These are phyloP conservation scores for Nothophoma quercina DNA, from an alignment of 2,329 filamentous ascomycete genomes.

Conservation along the genomic window DNA sequence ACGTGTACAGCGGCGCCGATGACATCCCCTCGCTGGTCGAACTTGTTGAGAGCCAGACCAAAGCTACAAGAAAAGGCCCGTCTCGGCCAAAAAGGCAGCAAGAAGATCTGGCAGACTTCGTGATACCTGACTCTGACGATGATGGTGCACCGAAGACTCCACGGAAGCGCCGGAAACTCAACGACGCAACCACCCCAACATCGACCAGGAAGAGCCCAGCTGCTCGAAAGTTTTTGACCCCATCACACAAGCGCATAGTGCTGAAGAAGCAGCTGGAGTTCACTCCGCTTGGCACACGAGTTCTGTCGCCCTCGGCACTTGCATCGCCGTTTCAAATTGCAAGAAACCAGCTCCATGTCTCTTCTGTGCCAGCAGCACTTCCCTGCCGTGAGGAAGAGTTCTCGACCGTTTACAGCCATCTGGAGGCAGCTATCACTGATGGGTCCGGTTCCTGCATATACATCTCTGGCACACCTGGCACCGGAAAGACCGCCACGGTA, in stretches of 20 bases:
- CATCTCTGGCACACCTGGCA: constrained; percentile 97
- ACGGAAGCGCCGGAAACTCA: constrained; percentile 58
- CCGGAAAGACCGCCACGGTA: constrained; percentile 96
- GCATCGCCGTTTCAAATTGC: constrained; percentile 92
- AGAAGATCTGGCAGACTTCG: constrained; percentile 55
- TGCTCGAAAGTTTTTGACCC: constrained; percentile 65
- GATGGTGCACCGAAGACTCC: constrained; percentile 54
- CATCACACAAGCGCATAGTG: constrained; percentile 72
- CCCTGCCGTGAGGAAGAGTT: constrained; percentile 95
- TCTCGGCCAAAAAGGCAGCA: constrained; percentile 41
- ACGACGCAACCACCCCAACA: constrained; percentile 53
- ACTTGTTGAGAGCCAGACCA: constrained; percentile 75
- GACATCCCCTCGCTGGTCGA: constrained; percentile 72
- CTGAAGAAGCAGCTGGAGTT: constrained; percentile 93
- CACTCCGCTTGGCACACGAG: constrained; percentile 89
- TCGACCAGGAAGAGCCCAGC: constrained; percentile 56
- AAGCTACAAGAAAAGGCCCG: constrained; percentile 67
- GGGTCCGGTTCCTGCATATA: constrained; percentile 97
- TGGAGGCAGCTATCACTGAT: constrained; percentile 92
- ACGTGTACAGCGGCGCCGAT: constrained; percentile 75
- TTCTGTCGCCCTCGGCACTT: constrained; percentile 78
- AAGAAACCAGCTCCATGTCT: constrained; percentile 87
- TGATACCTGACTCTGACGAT: constrained; percentile 52
- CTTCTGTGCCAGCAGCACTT: constrained; percentile 85
- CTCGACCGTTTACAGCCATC: constrained; percentile 86